A percentile compares a stretch with the other conserved stretches of the same genome.
Conservation (phyloP, 257 asterid species). For the Knoxia roxburghii region DNA sequence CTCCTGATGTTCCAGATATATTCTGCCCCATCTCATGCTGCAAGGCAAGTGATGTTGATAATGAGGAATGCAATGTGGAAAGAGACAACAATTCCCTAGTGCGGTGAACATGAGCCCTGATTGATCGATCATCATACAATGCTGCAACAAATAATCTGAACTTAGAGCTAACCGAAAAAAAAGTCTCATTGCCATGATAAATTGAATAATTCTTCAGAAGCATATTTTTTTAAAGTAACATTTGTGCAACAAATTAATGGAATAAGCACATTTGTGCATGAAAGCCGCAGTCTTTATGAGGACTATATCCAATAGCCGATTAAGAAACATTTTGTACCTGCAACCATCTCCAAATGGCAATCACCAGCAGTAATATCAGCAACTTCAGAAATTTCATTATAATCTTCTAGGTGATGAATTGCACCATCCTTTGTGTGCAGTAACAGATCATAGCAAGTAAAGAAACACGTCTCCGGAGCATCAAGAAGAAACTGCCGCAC, state of each 20-base stretch:
- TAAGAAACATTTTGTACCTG: constrained; percentile 45
- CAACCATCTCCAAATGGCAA: constrained; percentile 88
- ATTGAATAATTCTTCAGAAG: not conserved
- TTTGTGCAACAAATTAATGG: not conserved
- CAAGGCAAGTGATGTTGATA: constrained; percentile 77
- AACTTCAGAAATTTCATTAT: constrained; percentile 86
- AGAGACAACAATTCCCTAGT: constrained; percentile 85
- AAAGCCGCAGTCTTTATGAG: not conserved
- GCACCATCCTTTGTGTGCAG: constrained; percentile 77
- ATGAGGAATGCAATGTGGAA: constrained; percentile 70
- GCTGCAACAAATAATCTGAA: constrained; percentile 50
- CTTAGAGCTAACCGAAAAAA: constrained; percentile 19
- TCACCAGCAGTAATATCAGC: constrained; percentile 84
- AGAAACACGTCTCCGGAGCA: constrained; percentile 87
- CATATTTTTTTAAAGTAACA: not conserved
- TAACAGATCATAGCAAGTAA: constrained; percentile 87
- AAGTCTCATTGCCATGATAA: not conserved
- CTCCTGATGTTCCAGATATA: constrained; percentile 51
- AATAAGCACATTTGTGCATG: not conserved
- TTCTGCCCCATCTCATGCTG: constrained; percentile 57
- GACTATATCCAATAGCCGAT: constrained; percentile 9
- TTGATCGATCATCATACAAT: constrained; percentile 88
- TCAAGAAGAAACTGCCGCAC: constrained; percentile 96
- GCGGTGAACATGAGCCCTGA: constrained; percentile 88
- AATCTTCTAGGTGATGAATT: constrained; percentile 76